Percentiles rank a stretch among this genome's conserved stretches.
Conservation (phyloP, 2,329 filamentous ascomycete genomes). For the Bertia moriformis region DNA sequence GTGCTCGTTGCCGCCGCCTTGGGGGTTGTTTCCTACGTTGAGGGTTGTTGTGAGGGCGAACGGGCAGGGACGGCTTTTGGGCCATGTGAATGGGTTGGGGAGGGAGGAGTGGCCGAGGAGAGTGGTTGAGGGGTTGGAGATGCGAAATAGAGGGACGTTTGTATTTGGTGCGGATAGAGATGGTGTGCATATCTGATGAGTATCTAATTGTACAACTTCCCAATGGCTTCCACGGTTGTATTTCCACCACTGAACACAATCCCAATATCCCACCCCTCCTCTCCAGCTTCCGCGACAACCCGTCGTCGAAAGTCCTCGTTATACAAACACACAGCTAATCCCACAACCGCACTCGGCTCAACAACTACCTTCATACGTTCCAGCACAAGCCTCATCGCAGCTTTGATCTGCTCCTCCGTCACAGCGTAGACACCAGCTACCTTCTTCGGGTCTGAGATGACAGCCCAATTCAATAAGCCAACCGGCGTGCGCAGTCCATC, state of each 20-base stretch:
- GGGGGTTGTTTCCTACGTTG: not conserved
- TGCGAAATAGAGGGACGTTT: not conserved
- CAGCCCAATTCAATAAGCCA: not conserved
- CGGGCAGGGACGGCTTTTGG: not conserved
- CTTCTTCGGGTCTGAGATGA: not conserved
- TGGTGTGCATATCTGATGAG: not conserved
- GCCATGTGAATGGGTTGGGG: not conserved
- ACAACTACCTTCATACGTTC: slow-evolving; percentile 1
- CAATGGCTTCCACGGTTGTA: slow-evolving; percentile 1
- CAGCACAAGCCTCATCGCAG: not conserved
- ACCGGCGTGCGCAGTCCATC: slow-evolving; percentile 1
- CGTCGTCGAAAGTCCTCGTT: not conserved
- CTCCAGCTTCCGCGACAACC: not conserved
- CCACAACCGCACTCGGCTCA: slow-evolving; percentile 1
- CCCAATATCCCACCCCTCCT: not conserved
- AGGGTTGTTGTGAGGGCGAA: not conserved
- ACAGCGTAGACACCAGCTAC: not conserved
- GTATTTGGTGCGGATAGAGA: not conserved
- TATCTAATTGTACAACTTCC: not conserved
- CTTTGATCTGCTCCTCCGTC: slow-evolving; percentile 1
- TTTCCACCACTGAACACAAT: slow-evolving; percentile 1
- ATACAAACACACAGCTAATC: not conserved
- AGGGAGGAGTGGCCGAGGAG: not conserved
- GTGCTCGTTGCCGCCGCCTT: not conserved
- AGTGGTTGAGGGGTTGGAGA: not conserved